These are phyloP conservation scores for Veloboletus limbatus DNA, from an alignment of 1,284 basidiomycete species.

Conservation along the genomic window DNA sequence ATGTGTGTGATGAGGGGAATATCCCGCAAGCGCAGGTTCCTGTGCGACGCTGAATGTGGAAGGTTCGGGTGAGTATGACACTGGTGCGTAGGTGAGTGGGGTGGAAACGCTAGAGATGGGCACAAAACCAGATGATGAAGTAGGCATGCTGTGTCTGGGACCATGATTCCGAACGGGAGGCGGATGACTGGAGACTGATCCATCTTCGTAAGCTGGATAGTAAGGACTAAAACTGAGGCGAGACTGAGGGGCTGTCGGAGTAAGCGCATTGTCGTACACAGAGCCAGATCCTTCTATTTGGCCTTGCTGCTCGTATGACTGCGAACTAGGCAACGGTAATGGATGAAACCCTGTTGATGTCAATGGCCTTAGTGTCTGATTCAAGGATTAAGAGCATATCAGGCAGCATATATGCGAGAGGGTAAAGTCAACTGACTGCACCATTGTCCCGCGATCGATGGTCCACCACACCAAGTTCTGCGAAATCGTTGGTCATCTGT, in stretches of 20 bases:
- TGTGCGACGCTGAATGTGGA: conserved; percentile 43
- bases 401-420: conserved; percentile 6
- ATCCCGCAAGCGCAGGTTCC: conserved; percentile 16
- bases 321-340: conserved; percentile 27
- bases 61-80: conserved; percentile 46
- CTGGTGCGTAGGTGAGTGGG: conserved; percentile 24
- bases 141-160: conserved; percentile 65
- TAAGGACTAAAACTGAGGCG: conserved; percentile 39
- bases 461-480: conserved; percentile 58
- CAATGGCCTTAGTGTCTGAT: conserved; percentile 40
- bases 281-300: conserved; percentile 21
- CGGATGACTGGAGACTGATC: conserved; percentile 27
- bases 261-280: conserved; percentile 38
- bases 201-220: conserved; percentile 54
- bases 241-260: conserved; percentile 38
- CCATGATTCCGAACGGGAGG: conserved; percentile 42
- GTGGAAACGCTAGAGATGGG: conserved; percentile 38
- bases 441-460: conserved; percentile 56
- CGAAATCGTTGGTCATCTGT: conserved; percentile 57
- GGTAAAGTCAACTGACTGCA: conserved; percentile 48
- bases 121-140: conserved; percentile 67
- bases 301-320: conserved; percentile 30
- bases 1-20: conserved; percentile 38
- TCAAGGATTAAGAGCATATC: conserved; percentile 31
- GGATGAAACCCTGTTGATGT: conserved; percentile 40